These are phyloP conservation scores for Rhazya stricta DNA, from an alignment of 257 asterid genomes.

Conservation along the genomic window DNA sequence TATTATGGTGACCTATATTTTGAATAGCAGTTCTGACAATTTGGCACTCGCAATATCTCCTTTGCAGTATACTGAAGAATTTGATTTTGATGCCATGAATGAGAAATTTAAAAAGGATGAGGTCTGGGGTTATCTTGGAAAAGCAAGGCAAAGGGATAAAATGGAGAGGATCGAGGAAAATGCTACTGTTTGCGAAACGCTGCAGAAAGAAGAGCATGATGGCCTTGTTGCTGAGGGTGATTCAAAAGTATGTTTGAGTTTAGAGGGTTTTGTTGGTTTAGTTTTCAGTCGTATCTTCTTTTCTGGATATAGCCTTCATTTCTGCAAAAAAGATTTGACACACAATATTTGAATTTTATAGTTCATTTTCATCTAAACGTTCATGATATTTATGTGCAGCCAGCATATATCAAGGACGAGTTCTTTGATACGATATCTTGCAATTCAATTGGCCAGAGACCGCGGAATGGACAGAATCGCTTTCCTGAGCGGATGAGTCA, in stretches of 20 bases:
- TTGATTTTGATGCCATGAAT: constrained; percentile 76
- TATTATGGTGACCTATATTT: background rate
- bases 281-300: background rate
- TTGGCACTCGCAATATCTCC: constrained; percentile 34
- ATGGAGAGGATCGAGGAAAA: constrained; percentile 30
- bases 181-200: constrained; percentile 21
- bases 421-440: constrained; percentile 75
- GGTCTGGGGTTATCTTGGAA: constrained; percentile 74
- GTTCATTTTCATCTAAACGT: background rate
- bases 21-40: background rate
- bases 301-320: too few relatives aligned
- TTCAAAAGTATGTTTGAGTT: constrained; percentile 50
- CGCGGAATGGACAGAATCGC: constrained; percentile 46
- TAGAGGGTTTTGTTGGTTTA: background rate
- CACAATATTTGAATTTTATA: background rate
- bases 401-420: constrained; percentile 72
- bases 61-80: constrained; percentile 50
- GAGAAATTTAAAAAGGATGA: constrained; percentile 81
- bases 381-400: constrained; percentile 35
- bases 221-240: constrained; percentile 37
- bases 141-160: constrained; percentile 41
- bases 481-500: constrained; percentile 41
- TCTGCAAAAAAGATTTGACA: background rate
- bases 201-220: constrained; percentile 27
- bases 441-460: constrained; percentile 47